Base-by-base conservation (phyloP, 2,329 filamentous ascomycete genomes). In the Chrysosphaeria jannelii region DNA sequence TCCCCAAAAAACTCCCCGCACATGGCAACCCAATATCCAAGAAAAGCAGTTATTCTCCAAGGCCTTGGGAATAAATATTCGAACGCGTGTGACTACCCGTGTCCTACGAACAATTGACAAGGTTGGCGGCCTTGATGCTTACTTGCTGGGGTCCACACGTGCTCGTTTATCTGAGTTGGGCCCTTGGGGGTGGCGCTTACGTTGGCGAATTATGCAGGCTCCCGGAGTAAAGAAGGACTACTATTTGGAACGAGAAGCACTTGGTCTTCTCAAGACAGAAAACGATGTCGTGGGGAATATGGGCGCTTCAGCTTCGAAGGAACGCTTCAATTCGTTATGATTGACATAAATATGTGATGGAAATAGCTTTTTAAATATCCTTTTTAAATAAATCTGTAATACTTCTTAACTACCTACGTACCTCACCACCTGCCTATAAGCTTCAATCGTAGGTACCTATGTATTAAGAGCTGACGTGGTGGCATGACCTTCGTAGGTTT, bases 121-220 rank as follows among this genome's bases (percentile, higher is more conserved):
- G 40, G 63, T 69, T 30, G 81, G 81, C 28, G 78, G 85, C 6
- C 53, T 97, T 31, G 85, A 97, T 43, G 65, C 78, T 37, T 97
- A 97, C 47, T 51, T 97, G 21, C 52, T 90, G 20, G 78, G 76
- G 33, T 58, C 64, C 40, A 85, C 76, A 46, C 51, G 68, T 10
- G 57, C 53, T 19, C 59, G 85, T 31, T 56, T 93, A 38, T 72
- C 67, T 48, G 75, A 90, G 44, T 51, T 97, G 27, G 85, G 85
- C 5, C 64, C 81, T 24, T 69, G 69, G 32, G 85, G 85, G 5
- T 97, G 85, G 85, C 62, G 67, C 35, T 48, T 97, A 37, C 54
- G 85, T 32, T 91, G 78, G 72, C 59, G 72, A 30, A 51, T 97
- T 29, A 76, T 91, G 67, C 74, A 81, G 48, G 78, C 65, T 4